Evolutionary conservation across 106 monocot genomes (phyloP).

Genomic region (Amphibolis antarctica): DNA sequence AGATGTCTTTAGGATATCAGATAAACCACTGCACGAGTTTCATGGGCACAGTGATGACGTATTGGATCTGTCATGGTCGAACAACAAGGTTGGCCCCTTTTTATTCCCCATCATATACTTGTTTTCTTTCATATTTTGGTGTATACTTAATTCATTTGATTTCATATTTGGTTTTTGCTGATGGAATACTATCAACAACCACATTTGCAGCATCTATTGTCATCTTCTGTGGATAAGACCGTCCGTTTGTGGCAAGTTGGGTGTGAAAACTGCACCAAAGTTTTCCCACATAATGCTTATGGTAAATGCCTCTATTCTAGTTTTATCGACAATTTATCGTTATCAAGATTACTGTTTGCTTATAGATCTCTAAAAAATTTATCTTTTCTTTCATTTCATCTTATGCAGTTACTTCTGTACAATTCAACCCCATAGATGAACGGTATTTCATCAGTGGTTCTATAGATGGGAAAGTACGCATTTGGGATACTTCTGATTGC

Average conservation of each 20-base stretch:
- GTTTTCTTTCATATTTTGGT: neutral
- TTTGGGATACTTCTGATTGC: constrained; percentile 51
- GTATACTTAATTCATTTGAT: too few species aligned
- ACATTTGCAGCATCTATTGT: constrained; percentile 53
- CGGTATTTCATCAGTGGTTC: constrained; percentile 78
- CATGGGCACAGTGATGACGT: constrained; percentile 57
- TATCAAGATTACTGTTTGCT: too few species aligned
- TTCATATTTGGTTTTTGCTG: neutral
- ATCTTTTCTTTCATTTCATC: neutral
- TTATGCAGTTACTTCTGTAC: constrained; percentile 67
- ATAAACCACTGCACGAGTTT: constrained; percentile 71
- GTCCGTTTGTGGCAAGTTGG: constrained; percentile 79
- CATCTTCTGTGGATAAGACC: constrained; percentile 66
- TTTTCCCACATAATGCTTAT: constrained; percentile 68
- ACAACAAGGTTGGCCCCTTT: constrained; percentile 36
- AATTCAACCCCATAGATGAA: constrained; percentile 69
- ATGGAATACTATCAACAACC: constrained; percentile 1
- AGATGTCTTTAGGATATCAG: constrained; percentile 45
- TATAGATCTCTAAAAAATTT: too few species aligned
- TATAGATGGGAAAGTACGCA: constrained; percentile 86
- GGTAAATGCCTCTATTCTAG: constrained; percentile 23
- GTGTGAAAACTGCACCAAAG: constrained; percentile 43
- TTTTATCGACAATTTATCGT: neutral
- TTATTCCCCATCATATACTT: neutral
- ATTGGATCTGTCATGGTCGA: constrained; percentile 88